These are phyloP conservation scores for Naganishia randhawae DNA, from an alignment of 768 basidiomycete species.

Conservation along the genomic window DNA sequence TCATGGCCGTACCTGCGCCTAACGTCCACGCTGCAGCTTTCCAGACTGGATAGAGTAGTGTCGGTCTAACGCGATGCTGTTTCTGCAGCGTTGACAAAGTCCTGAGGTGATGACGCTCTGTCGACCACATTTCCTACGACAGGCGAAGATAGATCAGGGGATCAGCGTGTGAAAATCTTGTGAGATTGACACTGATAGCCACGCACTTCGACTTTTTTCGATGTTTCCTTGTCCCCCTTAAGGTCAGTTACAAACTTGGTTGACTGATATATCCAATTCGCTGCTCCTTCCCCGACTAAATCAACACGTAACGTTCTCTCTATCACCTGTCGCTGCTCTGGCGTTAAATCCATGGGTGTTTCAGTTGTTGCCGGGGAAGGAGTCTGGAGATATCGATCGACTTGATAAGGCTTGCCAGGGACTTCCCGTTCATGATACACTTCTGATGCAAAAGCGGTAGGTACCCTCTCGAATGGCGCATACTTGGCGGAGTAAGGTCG, in stretches of 20 bases:
- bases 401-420: neutral
- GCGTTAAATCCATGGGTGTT: constrained; percentile 39
- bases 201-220: constrained; percentile 69
- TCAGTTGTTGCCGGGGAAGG: constrained; percentile 30
- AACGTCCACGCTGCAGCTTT: constrained; percentile 82
- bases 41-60: constrained; percentile 74
- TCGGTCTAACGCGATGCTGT: constrained; percentile 81
- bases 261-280: constrained; percentile 91
- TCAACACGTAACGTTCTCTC: constrained; percentile 69
- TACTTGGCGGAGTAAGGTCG: constrained; percentile 17
- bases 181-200: neutral
- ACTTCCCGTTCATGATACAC: constrained; percentile 22
- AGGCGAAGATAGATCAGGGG: neutral
- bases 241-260: constrained; percentile 66
- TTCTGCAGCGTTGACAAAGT: constrained; percentile 80
- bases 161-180: neutral
- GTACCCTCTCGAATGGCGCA: neutral
- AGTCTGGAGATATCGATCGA: neutral
- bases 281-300: constrained; percentile 91
- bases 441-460: constrained; percentile 16
- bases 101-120: constrained; percentile 82
- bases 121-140: constrained; percentile 89
- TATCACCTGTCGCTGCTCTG: constrained; percentile 39
- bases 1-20: constrained; percentile 75
- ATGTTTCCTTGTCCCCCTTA: constrained; percentile 52